A percentile compares a stretch with the other conserved stretches of the same genome.
These are phyloP conservation scores for Erysimum cheiranthoides DNA, from an alignment of 345 rosid genomes.

Conservation along the genomic window DNA sequence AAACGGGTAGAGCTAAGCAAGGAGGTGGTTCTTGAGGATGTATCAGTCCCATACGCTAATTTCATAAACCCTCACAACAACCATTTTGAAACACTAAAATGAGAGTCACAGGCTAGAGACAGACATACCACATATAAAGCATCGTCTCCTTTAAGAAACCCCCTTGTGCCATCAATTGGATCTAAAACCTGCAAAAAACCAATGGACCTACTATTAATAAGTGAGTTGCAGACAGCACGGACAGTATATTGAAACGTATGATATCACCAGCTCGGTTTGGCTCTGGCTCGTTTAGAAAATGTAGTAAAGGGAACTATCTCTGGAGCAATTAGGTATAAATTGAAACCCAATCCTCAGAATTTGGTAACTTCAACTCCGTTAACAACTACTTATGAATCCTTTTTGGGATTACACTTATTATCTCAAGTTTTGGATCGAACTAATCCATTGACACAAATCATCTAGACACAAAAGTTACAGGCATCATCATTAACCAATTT, in stretches of 20 bases:
- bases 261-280: too few relatives aligned
- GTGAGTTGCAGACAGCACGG: background rate
- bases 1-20: background rate
- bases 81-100: background rate
- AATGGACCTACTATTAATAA: constrained; percentile 4
- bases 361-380: too few relatives aligned
- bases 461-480: background rate
- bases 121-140: constrained; percentile 82
- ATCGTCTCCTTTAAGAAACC: constrained; percentile 76
- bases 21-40: constrained; percentile 9
- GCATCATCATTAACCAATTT: background rate
- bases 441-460: too few relatives aligned
- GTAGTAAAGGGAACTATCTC: too few relatives aligned
- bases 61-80: constrained; percentile 1
- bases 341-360: too few relatives aligned
- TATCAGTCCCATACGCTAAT: background rate
- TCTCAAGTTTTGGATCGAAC: too few relatives aligned
- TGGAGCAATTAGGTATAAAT: too few relatives aligned
- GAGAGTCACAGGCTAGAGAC: constrained; percentile 11
- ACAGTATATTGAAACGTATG: background rate
- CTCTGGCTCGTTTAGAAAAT: too few relatives aligned
- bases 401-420: too few relatives aligned
- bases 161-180: constrained; percentile 90
- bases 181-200: constrained; percentile 70
- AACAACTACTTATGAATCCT: too few relatives aligned